Conservation (phyloP, 1,139 yeast genomes). For the Yueomyces sp. region DNA sequence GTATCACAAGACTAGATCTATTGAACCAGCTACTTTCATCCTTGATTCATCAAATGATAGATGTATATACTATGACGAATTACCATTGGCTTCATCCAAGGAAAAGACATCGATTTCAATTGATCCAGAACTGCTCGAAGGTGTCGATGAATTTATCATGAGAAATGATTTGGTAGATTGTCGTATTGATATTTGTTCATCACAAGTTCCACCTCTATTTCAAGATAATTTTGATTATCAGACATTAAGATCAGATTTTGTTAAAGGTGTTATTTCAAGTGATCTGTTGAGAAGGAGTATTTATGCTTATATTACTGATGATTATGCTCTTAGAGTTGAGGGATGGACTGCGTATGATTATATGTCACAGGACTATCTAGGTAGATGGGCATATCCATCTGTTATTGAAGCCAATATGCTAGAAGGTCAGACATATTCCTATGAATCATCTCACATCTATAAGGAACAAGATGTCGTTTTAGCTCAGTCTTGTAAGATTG, state of each 20-base stretch:
- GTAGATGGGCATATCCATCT: conserved; percentile 87
- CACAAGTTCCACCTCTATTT: conserved; percentile 88
- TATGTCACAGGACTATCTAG: conserved; percentile 77
- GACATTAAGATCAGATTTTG: conserved; percentile 71
- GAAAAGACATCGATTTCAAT: conserved; percentile 44
- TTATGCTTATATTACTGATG: conserved; percentile 68
- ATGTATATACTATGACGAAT: conserved; percentile 72
- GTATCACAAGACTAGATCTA: conserved; percentile 72
- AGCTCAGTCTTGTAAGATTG: conserved; percentile 84
- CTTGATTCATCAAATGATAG: conserved; percentile 60
- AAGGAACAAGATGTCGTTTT: conserved; percentile 72
- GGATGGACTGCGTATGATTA: conserved; percentile 90
- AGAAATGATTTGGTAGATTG: conserved; percentile 93
- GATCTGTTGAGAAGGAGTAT: conserved; percentile 86
- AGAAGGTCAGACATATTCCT: conserved; percentile 58
- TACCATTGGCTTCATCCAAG: conserved; percentile 48
- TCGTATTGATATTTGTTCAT: conserved; percentile 88
- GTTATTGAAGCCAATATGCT: conserved; percentile 76
- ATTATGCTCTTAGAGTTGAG: conserved; percentile 89
- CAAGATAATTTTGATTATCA: conserved; percentile 96
- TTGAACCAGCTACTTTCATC: conserved; percentile 75
- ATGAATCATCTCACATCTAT: conserved; percentile 76
- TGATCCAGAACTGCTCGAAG: conserved; percentile 76
- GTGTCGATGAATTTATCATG: conserved; percentile 62
- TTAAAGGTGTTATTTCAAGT: conserved; percentile 79